Conservation (phyloP, 441 rosid genomes). For the Hura crepitans region DNA sequence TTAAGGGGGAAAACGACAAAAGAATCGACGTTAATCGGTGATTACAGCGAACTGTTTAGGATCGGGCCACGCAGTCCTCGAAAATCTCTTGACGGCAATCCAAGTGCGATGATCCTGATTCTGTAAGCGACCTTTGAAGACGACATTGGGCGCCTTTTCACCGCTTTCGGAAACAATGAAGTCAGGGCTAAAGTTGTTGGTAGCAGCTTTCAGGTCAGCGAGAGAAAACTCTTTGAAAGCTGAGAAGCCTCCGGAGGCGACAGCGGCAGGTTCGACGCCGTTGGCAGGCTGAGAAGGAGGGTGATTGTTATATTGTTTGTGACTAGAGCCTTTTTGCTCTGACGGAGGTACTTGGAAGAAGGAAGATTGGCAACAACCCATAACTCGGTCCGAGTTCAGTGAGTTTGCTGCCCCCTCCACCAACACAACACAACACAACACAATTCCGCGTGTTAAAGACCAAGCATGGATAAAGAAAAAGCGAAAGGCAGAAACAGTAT, state of each 20-base stretch:
- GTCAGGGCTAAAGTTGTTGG: constrained; percentile 70
- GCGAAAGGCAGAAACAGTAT: background rate
- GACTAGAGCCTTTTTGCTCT: constrained; percentile 22
- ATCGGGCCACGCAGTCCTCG: constrained; percentile 80
- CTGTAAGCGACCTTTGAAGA: constrained; percentile 66
- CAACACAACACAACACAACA: too few species aligned
- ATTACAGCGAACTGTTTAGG: constrained; percentile 83
- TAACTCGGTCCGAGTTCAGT: constrained; percentile 47
- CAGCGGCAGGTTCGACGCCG: constrained; percentile 29
- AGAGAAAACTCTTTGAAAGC: constrained; percentile 63
- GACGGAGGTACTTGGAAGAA: constrained; percentile 29
- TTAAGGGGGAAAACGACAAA: background rate
- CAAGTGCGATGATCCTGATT: constrained; percentile 41
- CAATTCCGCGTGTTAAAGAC: background rate
- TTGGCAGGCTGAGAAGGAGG: constrained; percentile 31
- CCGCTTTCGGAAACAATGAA: constrained; percentile 67
- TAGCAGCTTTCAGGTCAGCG: constrained; percentile 72
- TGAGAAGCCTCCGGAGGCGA: constrained; percentile 32
- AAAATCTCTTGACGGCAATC: constrained; percentile 69
- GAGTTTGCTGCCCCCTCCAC: constrained; percentile 16
- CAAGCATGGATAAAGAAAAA: constrained; percentile 13
- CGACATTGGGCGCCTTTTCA: constrained; percentile 69
- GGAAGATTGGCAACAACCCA: constrained; percentile 82
- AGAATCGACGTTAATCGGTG: background rate
- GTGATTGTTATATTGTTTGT: background rate